These are phyloP conservation scores for Tylopilus vinaceipallidus DNA, from an alignment of 768 basidiomycete species.

Conservation along the genomic window DNA sequence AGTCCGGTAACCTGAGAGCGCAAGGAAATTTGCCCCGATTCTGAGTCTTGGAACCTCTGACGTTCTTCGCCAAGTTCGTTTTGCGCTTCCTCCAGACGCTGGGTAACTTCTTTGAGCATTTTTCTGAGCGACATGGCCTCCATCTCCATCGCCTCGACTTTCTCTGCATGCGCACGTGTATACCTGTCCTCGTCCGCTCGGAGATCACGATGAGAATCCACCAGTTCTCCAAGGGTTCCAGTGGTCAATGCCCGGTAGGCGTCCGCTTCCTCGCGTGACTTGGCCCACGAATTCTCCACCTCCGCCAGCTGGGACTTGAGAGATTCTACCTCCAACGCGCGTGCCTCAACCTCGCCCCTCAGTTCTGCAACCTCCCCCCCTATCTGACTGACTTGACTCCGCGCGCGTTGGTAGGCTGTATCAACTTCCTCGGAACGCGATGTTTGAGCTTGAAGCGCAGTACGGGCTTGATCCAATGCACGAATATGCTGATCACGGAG, in stretches of 20 bases:
- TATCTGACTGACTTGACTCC: constrained; percentile 64
- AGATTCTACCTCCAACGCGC: constrained; percentile 70
- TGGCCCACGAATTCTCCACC: constrained; percentile 87
- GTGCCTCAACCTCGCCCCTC: constrained; percentile 76
- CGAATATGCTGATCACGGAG: constrained; percentile 84
- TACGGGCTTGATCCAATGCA: constrained; percentile 81
- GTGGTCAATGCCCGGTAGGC: constrained; percentile 85
- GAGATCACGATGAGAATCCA: constrained; percentile 85
- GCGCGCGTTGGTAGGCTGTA: constrained; percentile 63
- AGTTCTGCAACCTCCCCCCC: constrained; percentile 79
- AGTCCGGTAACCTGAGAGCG: constrained; percentile 74
- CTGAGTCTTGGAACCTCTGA: constrained; percentile 57
- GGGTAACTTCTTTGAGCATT: constrained; percentile 76
- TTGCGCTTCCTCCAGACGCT: constrained; percentile 69
- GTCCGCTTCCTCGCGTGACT: constrained; percentile 92
- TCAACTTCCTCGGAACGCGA: constrained; percentile 80
- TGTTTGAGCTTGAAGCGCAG: constrained; percentile 73
- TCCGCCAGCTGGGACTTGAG: constrained; percentile 66
- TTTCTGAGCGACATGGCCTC: constrained; percentile 74
- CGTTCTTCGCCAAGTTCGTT: constrained; percentile 66
- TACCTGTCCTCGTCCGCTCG: constrained; percentile 80
- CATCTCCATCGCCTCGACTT: constrained; percentile 73
- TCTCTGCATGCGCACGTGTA: constrained; percentile 75
- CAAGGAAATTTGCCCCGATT: constrained; percentile 60
- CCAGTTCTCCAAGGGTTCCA: constrained; percentile 77